These are phyloP conservation scores for Elaeagnus macrophylla DNA, from an alignment of 306 rosid genomes.

Conservation along the genomic window DNA sequence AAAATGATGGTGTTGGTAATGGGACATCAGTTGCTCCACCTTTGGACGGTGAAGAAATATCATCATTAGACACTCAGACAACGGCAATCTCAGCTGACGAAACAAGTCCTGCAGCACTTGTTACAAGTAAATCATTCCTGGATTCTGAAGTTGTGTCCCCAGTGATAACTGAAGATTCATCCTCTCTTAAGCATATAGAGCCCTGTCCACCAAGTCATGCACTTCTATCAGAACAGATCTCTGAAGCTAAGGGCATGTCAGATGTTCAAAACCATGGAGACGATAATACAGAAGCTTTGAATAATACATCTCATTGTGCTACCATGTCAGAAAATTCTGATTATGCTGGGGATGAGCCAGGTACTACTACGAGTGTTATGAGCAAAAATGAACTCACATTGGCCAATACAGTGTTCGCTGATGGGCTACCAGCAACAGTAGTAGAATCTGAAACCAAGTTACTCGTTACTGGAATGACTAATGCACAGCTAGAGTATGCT, in stretches of 20 bases:
- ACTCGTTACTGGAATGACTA: slow-evolving; percentile 15
- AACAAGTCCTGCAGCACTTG: slow-evolving; percentile 14
- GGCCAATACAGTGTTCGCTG: slow-evolving; percentile 18
- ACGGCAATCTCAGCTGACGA: slow-evolving; percentile 6
- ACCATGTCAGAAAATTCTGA: slow-evolving; percentile 15
- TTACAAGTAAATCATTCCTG: slow-evolving; percentile 16
- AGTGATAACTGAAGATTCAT: slow-evolving; percentile 22
- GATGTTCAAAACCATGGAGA: slow-evolving; percentile 19
- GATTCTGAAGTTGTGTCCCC: slow-evolving; percentile 15
- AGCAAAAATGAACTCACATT: slow-evolving; percentile 18
- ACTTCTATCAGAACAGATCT: slow-evolving; percentile 20
- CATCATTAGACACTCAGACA: slow-evolving; percentile 3
- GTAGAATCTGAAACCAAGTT: slow-evolving; percentile 16
- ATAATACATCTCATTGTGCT: neutral
- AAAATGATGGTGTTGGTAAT: slow-evolving; percentile 17
- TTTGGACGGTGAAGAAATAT: slow-evolving; percentile 22
- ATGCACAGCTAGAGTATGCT: slow-evolving; percentile 10
- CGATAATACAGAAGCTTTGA: slow-evolving; percentile 21
- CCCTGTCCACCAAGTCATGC: slow-evolving; percentile 18
- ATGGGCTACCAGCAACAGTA: slow-evolving; percentile 21
- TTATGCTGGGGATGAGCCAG: slow-evolving; percentile 15
- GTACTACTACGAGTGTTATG: slow-evolving; percentile 8
- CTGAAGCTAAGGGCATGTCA: slow-evolving; percentile 22
- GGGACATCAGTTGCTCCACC: slow-evolving; percentile 16
- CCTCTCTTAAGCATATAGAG: slow-evolving; percentile 14